phyloP scores from a whole-genome alignment of 257 asterid species.

The Prunella vulgaris region DNA sequence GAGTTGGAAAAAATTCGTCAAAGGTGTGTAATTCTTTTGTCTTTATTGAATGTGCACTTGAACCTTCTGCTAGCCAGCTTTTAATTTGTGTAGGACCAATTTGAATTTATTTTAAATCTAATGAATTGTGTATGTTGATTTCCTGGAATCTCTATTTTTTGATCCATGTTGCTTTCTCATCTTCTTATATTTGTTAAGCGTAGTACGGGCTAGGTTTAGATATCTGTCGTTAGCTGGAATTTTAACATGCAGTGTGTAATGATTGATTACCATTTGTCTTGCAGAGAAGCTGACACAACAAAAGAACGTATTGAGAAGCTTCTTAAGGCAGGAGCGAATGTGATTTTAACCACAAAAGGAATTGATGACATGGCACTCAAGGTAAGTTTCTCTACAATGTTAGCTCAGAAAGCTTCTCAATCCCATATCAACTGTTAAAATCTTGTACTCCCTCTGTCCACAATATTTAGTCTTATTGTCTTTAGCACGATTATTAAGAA shows the following conservation, averaged over 20 bases:
- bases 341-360: slow-evolving; percentile 71
- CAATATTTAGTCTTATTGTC: too few species aligned
- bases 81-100: background rate
- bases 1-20: slow-evolving; percentile 90
- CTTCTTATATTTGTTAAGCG: background rate
- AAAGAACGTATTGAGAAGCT: slow-evolving; percentile 77
- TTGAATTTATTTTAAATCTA: background rate
- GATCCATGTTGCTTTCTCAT: slow-evolving; percentile 5
- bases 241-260: background rate
- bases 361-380: slow-evolving; percentile 92
- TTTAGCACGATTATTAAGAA: too few species aligned
- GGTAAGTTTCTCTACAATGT: slow-evolving; percentile 30
- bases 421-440: background rate
- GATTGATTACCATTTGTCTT: slow-evolving; percentile 8
- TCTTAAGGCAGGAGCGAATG: slow-evolving; percentile 85
- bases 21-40: slow-evolving; percentile 38
- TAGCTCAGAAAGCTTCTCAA: background rate
- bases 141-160: background rate
- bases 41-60: slow-evolving; percentile 2
- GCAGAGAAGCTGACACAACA: slow-evolving; percentile 84
- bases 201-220: background rate
- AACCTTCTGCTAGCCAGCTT: background rate
- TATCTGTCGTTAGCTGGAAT: background rate
- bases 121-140: background rate
- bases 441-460: too few species aligned